phyloP scores from a whole-genome alignment of 345 rosid genomes.

The Mercurialis annua region DNA sequence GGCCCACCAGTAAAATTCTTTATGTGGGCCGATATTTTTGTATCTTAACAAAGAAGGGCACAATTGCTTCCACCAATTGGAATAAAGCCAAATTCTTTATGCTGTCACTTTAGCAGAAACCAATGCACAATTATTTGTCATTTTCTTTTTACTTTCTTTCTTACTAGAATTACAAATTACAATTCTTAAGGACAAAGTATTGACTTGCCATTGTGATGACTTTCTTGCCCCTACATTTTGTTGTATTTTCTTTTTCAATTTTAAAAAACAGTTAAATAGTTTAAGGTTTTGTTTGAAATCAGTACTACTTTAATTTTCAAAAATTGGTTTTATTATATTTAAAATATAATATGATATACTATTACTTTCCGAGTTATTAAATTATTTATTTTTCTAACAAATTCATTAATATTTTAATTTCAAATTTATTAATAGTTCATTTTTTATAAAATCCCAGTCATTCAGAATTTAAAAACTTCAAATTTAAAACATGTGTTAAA shows the following conservation, averaged over 20 bases:
- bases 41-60: neutral
- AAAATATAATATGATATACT: no score
- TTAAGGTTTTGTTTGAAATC: neutral
- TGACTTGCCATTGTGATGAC: slow-evolving; percentile 7
- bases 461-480: no score
- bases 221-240: neutral
- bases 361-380: no score
- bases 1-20: neutral
- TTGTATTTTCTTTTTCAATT: neutral
- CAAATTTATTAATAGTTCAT: no score
- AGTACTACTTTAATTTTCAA: no score
- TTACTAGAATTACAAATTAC: neutral
- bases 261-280: neutral
- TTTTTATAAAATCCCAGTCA: no score
- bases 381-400: no score
- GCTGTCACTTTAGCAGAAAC: slow-evolving; percentile 26
- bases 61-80: neutral
- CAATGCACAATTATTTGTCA: slow-evolving; percentile 32
- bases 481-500: no score
- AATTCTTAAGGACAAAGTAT: slow-evolving; percentile 18
- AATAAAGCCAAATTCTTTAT: slow-evolving; percentile 1
- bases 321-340: no score
- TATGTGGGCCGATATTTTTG: neutral
- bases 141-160: slow-evolving; percentile 11
- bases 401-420: no score